Base-by-base conservation (phyloP, 1,284 basidiomycete genomes). In the Volvariella volvacea region DNA sequence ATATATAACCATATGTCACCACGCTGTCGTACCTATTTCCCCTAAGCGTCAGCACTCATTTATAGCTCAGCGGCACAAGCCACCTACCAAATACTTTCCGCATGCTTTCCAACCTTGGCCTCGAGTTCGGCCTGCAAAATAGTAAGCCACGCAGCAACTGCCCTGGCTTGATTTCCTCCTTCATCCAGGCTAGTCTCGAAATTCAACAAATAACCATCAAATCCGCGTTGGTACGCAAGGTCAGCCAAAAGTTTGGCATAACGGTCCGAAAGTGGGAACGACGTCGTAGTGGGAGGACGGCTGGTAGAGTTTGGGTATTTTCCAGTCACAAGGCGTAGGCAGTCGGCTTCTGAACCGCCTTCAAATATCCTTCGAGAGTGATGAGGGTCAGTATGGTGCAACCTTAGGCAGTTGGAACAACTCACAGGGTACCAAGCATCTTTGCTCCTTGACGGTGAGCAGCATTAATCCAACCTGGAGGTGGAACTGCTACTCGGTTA, bases 121-220 rank as follows among this genome's bases (percentile, higher is more conserved):
- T 69, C 61, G 3, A 90, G 70, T 55, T 87, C 78, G 0, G 62
- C 60, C 40, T 73, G 74, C 4, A 92, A 63, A 4, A 88, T 56
- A 1, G 73, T 65, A 25, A 88, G 78, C 90, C 89, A 92, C 0
- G 74, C 73, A 2, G 80, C 68, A 4, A 92, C 61, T 0, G 77
- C 74, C 14, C 74, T 68, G 0, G 82, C 76, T 49, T 88, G 83
- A 40, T 80, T 70, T 3, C 70, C 52, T 0, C 73, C 68, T 22
- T 80, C 73, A 20, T 58, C 59, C 9, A 91, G 65, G 0, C 68
- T 64, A 37, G 70, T 78, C 55, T 92, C 90, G 39, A 92, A 74
- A 55, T 92, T 92, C 25, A 92, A 70, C 3, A 92, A 66, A 55
- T 85, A 92, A 1, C 90, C 89, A 50, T 91, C 87, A 49, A 92